Base-by-base conservation (phyloP, 495 filamentous ascomycete genomes). In the Lasiosphaeria ovina region DNA sequence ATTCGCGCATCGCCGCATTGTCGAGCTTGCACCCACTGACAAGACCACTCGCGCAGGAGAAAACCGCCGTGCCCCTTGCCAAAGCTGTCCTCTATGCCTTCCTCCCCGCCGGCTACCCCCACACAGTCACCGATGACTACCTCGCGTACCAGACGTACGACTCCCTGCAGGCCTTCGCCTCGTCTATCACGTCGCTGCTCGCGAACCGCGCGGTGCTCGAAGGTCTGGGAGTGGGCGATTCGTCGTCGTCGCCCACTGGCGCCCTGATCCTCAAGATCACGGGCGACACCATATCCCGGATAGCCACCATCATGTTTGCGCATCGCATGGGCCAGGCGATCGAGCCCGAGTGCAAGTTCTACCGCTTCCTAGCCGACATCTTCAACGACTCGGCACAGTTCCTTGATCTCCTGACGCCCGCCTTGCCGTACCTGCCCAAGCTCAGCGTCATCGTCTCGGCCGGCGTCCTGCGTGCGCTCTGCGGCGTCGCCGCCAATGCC, bases 101-200 rank as follows among this genome's bases (percentile, higher is more conserved):
- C 73, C 79, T 98, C n/a, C 94, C 93, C 0, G 87, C 89, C 9
- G 93, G 94, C 38, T 98, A 90, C 78, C 94, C 94, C 4, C 84
- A 93, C 59, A 93, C 89, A 67, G 94, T 98, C 45, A 95, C 88
- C 10, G 76, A 85, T 35, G 94, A 98, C 73, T 98, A 98, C 75
- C 79, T 92, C 51, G 77, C 87, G 81, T 96, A 79, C 65, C 79
- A 81, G 79, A 82, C 69, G 56, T 76, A 70, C 62, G 94, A 98
- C 79, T 97, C 93, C 0, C 81, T 98, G 6, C 94, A 97, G 76
- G 94, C 94, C 36, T 98, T 98, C 75, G 90, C 90, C 56, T 94
- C 90, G 68, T 94, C 92, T 52, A 96, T 98, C 62, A 91, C 92
- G 4, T 89, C 92, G 3, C 79, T 98, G 8, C 77, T 98, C 38